A percentile compares a stretch with the other conserved stretches of the same genome.
Conservation (phyloP, 83 land plant species). For the Larix sibirica region DNA sequence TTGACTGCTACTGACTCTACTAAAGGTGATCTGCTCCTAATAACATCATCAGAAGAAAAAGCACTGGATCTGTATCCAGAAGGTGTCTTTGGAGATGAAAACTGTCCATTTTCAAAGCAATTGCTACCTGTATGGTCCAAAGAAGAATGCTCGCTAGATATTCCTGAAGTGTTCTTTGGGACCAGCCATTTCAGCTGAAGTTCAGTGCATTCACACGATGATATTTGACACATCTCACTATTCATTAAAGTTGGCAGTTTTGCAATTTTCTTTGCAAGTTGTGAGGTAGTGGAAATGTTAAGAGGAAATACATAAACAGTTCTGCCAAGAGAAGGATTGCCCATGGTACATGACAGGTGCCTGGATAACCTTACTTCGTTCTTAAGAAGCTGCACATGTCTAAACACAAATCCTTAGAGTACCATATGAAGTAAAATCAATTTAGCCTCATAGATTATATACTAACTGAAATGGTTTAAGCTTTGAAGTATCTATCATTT, state of each 20-base stretch:
- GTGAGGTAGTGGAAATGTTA: constrained; percentile 11
- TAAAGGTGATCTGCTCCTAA: constrained; percentile 4
- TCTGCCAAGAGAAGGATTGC: constrained; percentile 45
- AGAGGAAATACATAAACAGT: constrained; percentile 41
- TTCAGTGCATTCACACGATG: constrained; percentile 28
- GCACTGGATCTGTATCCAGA: constrained; percentile 23
- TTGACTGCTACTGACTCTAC: neutral
- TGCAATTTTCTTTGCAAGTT: constrained; percentile 9
- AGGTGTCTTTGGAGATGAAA: constrained; percentile 56
- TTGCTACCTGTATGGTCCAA: neutral
- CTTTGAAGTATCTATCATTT: neutral
- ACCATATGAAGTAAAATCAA: constrained; percentile 5
- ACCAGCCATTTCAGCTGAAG: constrained; percentile 32
- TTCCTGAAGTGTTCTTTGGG: neutral
- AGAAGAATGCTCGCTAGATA: neutral
- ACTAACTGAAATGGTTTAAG: neutral
- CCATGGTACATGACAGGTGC: constrained; percentile 52
- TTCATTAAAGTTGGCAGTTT: neutral
- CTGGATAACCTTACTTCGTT: constrained; percentile 58
- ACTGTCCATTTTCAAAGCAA: constrained; percentile 17
- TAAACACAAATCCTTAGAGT: neutral
- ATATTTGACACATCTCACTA: neutral
- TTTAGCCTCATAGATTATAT: neutral
- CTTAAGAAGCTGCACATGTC: constrained; percentile 38
- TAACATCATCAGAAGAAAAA: constrained; percentile 9